Conservation (phyloP, 768 basidiomycete species). For the Lyophyllum decastes region DNA sequence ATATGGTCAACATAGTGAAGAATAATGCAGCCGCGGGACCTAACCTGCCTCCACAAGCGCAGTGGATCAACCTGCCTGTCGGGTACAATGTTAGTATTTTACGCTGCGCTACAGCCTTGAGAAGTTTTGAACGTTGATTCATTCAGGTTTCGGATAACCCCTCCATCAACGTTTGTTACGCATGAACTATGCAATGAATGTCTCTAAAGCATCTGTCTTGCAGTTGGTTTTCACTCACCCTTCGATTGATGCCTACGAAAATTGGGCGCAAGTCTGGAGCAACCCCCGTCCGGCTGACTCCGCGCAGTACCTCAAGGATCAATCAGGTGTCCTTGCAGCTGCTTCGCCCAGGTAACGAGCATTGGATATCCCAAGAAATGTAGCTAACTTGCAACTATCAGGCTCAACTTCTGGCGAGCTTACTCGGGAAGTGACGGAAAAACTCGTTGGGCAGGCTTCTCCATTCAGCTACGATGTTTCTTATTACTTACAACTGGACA, state of each 20-base stretch:
- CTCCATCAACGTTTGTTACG: conserved; percentile 49
- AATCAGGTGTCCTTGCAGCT: conserved; percentile 57
- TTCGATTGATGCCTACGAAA: conserved; percentile 62
- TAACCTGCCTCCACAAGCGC: conserved; percentile 44
- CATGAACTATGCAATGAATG: neutral
- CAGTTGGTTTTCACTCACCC: conserved; percentile 68
- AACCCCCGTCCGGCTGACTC: conserved; percentile 57
- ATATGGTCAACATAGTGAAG: conserved; percentile 55
- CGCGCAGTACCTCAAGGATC: conserved; percentile 49
- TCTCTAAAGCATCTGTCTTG: neutral
- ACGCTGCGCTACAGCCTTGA: neutral
- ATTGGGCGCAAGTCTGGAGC: conserved; percentile 61
- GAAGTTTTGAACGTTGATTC: neutral
- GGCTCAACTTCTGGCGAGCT: conserved; percentile 65
- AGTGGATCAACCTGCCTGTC: conserved; percentile 63
- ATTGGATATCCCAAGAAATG: neutral
- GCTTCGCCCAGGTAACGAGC: conserved; percentile 51
- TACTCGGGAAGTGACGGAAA: conserved; percentile 44
- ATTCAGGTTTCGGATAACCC: conserved; percentile 59
- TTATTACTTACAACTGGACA: conserved; percentile 17
- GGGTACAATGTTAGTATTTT: conserved; percentile 42
- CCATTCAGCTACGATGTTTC: neutral
- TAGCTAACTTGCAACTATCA: conserved; percentile 18
- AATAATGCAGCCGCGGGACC: conserved; percentile 44
- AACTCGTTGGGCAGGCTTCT: conserved; percentile 46